Percentiles rank a stretch among this genome's conserved stretches.
Evolutionary conservation across 768 basidiomycete genomes (phyloP).

Genomic region (Tephrocybe sp.): DNA sequence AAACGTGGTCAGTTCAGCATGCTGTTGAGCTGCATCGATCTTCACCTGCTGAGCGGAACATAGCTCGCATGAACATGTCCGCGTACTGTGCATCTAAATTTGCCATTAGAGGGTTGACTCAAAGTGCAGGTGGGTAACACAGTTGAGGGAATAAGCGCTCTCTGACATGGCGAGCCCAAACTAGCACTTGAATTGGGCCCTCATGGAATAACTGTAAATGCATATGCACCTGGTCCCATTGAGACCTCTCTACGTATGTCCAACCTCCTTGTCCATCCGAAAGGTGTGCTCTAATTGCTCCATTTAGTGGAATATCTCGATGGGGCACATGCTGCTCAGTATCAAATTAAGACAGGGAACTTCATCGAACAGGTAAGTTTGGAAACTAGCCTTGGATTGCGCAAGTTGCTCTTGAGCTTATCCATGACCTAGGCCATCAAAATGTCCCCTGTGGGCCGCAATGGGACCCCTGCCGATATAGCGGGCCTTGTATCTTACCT

Average conservation of each 20-base stretch:
- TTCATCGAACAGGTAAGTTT: too few species aligned
- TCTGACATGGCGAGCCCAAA: too few species aligned
- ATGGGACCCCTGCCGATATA: conserved; percentile 23
- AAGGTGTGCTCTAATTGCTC: too few species aligned
- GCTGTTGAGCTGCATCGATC: too few species aligned
- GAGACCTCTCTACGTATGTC: conserved; percentile 16
- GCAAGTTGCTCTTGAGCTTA: too few species aligned
- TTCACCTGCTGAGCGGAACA: background rate
- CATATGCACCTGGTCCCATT: conserved; percentile 34
- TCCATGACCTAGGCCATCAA: too few species aligned
- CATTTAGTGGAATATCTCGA: background rate
- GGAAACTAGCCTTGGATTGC: too few species aligned
- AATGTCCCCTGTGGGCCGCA: conserved; percentile 2
- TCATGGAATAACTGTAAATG: conserved; percentile 40
- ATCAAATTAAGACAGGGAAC: too few species aligned
- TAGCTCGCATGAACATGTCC: conserved; percentile 1
- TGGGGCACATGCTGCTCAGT: too few species aligned
- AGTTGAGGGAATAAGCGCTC: too few species aligned
- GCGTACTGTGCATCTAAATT: conserved; percentile 37
- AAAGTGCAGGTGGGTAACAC: conserved; percentile 33
- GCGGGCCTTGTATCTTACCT: conserved; percentile 33
- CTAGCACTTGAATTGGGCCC: conserved; percentile 34
- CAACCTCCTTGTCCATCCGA: too few species aligned
- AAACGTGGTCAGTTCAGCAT: conserved; percentile 22
- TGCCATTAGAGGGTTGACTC: conserved; percentile 37